A percentile compares a stretch with the other conserved stretches of the same genome.
These are phyloP conservation scores for Lactifluus hygrophoroides DNA, from an alignment of 768 basidiomycete species.

Conservation along the genomic window DNA sequence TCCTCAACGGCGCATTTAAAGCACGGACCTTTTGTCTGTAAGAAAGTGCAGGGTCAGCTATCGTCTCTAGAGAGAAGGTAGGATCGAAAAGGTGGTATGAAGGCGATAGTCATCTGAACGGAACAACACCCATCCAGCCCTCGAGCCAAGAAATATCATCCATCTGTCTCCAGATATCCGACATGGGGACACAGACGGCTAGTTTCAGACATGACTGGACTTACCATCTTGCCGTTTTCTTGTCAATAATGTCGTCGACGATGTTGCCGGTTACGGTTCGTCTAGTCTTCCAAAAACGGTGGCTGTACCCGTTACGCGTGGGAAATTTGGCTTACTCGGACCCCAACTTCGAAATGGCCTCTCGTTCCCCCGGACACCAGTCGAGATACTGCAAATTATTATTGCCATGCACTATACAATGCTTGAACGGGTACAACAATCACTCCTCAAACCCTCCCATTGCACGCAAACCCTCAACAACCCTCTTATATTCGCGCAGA, in stretches of 20 bases:
- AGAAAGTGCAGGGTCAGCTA: slow-evolving; percentile 21
- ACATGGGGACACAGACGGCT: background rate
- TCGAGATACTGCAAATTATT: background rate
- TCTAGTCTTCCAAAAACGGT: background rate
- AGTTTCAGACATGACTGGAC: slow-evolving; percentile 25
- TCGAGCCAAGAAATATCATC: slow-evolving; percentile 20
- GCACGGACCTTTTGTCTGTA: slow-evolving; percentile 72
- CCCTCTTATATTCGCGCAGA: slow-evolving; percentile 68
- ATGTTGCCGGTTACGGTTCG: slow-evolving; percentile 20
- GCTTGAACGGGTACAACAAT: background rate
- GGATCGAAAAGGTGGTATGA: background rate
- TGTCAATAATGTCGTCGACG: slow-evolving; percentile 25
- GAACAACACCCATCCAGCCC: slow-evolving; percentile 29
- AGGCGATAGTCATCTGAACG: slow-evolving; percentile 30
- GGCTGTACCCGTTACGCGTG: slow-evolving; percentile 8
- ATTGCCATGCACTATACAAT: background rate
- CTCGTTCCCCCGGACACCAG: background rate
- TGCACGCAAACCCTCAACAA: slow-evolving; percentile 60
- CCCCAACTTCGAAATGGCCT: background rate
- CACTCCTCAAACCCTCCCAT: slow-evolving; percentile 36
- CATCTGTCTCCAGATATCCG: slow-evolving; percentile 18
- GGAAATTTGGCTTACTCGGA: background rate
- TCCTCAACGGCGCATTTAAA: slow-evolving; percentile 4
- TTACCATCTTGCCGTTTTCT: slow-evolving; percentile 40
- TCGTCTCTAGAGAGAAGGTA: slow-evolving; percentile 4